phyloP scores from a whole-genome alignment of 2,329 filamentous ascomycete genomes.

The Xylariaceae sp. region DNA sequence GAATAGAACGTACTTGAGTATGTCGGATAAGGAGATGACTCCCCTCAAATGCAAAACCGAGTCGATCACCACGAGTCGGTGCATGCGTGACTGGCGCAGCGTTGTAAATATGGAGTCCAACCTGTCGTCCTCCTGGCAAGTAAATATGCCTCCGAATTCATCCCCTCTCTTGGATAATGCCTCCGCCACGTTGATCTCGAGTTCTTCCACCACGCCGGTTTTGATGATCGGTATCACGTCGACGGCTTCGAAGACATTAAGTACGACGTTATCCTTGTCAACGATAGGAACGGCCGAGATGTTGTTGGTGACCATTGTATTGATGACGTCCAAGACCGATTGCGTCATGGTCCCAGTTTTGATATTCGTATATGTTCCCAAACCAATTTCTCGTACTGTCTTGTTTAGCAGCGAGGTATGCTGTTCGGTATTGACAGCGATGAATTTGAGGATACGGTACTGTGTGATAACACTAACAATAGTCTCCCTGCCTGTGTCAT shows the following conservation, averaged over 20 bases:
- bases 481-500: constrained; percentile 86
- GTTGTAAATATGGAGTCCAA: constrained; percentile 96
- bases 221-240: constrained; percentile 96
- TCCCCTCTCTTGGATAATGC: constrained; percentile 80
- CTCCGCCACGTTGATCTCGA: constrained; percentile 80
- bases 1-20: constrained; percentile 88
- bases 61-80: constrained; percentile 88
- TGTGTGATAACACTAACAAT: constrained; percentile 97
- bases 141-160: constrained; percentile 95
- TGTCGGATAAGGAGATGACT: constrained; percentile 90
- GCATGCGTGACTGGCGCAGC: constrained; percentile 88
- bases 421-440: constrained; percentile 82
- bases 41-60: constrained; percentile 81
- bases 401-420: constrained; percentile 87
- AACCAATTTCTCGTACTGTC: constrained; percentile 72
- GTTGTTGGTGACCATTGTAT: constrained; percentile 84
- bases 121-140: constrained; percentile 84
- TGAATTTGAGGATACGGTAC: constrained; percentile 97
- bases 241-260: constrained; percentile 97
- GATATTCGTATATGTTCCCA: constrained; percentile 79
- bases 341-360: constrained; percentile 83
- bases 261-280: constrained; percentile 67
- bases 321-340: constrained; percentile 89
- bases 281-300: constrained; percentile 94
- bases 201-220: constrained; percentile 84